Evolutionary conservation across 2,329 filamentous ascomycete genomes (phyloP).

Genomic region (Pseudonectria buxi): DNA sequence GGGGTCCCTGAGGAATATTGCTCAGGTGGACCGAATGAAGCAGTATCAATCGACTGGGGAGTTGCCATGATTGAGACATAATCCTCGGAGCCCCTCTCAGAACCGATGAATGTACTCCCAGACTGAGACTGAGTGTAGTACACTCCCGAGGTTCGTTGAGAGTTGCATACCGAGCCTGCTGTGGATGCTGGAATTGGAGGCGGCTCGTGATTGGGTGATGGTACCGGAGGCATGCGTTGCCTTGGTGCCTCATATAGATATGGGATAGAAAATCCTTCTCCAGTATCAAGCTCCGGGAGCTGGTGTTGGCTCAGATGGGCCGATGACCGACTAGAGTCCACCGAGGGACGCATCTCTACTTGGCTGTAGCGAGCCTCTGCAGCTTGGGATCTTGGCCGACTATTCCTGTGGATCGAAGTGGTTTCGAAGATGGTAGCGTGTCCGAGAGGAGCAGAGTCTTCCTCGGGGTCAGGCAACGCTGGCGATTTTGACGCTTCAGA

Average conservation of each 20-base stretch:
- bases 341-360: constrained; percentile 16
- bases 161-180: constrained; percentile 28
- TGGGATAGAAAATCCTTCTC: constrained; percentile 43
- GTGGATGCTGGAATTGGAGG: constrained; percentile 40
- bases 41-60: constrained; percentile 40
- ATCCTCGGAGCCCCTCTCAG: constrained; percentile 40
- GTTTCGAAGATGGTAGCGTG: constrained; percentile 29
- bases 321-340: constrained; percentile 21
- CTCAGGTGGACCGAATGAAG: constrained; percentile 38
- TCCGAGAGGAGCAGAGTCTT: constrained; percentile 22
- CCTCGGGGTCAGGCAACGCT: constrained; percentile 20
- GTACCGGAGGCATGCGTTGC: constrained; percentile 24
- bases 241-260: constrained; percentile 33
- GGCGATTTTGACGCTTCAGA: constrained; percentile 25
- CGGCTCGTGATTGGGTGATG: constrained; percentile 43
- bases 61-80: constrained; percentile 36
- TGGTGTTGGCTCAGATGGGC: constrained; percentile 29
- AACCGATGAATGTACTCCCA: constrained; percentile 36
- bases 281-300: constrained; percentile 45
- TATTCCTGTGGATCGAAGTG: constrained; percentile 21
- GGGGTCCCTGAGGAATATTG: constrained; percentile 31
- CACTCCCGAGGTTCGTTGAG: constrained; percentile 37
- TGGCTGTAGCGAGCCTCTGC: constrained; percentile 15
- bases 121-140: constrained; percentile 33
- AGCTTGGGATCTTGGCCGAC: constrained; percentile 12